Evolutionary conservation across 2,329 filamentous ascomycete genomes (phyloP).

Genomic region (Xylariaceae sp.): DNA sequence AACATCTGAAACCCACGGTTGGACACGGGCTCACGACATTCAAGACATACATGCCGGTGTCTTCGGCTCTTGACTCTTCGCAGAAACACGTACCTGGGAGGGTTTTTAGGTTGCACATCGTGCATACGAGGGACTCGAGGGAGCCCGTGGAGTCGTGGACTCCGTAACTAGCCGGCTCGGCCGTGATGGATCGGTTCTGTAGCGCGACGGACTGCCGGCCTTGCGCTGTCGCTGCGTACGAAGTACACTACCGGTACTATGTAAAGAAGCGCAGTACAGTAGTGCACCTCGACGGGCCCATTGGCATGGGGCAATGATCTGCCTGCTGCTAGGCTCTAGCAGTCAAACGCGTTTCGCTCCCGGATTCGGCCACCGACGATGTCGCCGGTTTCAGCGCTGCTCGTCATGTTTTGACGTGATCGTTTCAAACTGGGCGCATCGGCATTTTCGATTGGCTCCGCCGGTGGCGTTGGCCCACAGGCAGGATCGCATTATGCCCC

Average conservation of each 20-base stretch:
- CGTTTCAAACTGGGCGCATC: conserved; percentile 20
- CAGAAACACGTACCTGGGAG: too few relatives aligned
- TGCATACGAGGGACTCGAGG: too few relatives aligned
- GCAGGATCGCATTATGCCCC: conserved; percentile 14
- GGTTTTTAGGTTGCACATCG: too few relatives aligned
- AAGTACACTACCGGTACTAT: too few relatives aligned
- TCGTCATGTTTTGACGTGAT: conserved; percentile 18
- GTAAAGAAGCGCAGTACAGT: too few relatives aligned
- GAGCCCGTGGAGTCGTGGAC: too few relatives aligned
- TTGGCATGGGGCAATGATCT: background rate
- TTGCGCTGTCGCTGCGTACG: too few relatives aligned
- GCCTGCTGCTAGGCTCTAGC: conserved; percentile 1
- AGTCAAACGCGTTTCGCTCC: background rate
- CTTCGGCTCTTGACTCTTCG: too few relatives aligned
- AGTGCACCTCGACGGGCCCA: background rate
- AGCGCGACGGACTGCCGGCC: too few relatives aligned
- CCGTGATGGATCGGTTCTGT: too few relatives aligned
- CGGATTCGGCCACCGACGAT: conserved; percentile 8
- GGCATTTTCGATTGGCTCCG: conserved; percentile 12
- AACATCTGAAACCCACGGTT: background rate
- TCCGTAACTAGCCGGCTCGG: too few relatives aligned
- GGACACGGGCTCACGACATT: background rate
- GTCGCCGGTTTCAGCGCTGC: conserved; percentile 18
- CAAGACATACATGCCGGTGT: background rate
- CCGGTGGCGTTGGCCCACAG: conserved; percentile 4